Conservation (phyloP, 2,329 filamentous ascomycete species). For the Uncinocarpus reesii region DNA sequence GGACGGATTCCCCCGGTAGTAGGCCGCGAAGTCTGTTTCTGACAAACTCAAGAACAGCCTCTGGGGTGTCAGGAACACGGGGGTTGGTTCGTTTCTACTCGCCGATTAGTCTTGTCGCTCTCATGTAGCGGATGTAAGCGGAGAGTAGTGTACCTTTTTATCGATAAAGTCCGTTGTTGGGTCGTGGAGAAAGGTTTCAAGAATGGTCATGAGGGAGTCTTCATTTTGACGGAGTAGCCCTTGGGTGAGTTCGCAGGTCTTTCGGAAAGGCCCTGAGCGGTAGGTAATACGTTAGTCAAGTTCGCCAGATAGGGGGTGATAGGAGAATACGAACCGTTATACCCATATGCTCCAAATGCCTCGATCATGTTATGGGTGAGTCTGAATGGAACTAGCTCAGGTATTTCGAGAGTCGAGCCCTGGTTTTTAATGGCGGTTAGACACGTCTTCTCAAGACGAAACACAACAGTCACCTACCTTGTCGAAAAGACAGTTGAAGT, state of each 20-base stretch:
- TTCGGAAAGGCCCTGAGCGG: constrained; percentile 61
- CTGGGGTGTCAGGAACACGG: constrained; percentile 54
- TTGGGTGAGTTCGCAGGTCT: constrained; percentile 81
- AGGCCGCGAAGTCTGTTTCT: constrained; percentile 76
- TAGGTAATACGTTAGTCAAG: constrained; percentile 16
- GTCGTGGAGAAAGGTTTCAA: constrained; percentile 95
- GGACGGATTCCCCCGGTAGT: constrained; percentile 77
- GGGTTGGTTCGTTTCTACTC: constrained; percentile 42
- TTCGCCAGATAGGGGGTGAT: not conserved
- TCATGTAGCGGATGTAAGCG: not conserved
- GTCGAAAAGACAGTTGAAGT: constrained; percentile 99
- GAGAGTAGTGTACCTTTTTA: constrained; percentile 44
- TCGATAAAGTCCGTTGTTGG: constrained; percentile 87
- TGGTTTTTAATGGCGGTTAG: constrained; percentile 15
- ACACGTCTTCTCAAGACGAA: not conserved
- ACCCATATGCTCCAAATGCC: constrained; percentile 89
- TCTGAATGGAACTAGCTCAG: constrained; percentile 89
- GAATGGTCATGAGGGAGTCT: constrained; percentile 91
- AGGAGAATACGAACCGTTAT: constrained; percentile 49
- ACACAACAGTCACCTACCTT: constrained; percentile 42
- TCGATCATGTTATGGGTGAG: constrained; percentile 98
- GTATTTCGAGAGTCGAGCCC: constrained; percentile 86
- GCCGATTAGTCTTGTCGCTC: not conserved
- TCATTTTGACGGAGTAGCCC: constrained; percentile 77
- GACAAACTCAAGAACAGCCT: constrained; percentile 82